These are phyloP conservation scores for Capronia coronata DNA, from an alignment of 2,329 filamentous ascomycete genomes.

Conservation along the genomic window DNA sequence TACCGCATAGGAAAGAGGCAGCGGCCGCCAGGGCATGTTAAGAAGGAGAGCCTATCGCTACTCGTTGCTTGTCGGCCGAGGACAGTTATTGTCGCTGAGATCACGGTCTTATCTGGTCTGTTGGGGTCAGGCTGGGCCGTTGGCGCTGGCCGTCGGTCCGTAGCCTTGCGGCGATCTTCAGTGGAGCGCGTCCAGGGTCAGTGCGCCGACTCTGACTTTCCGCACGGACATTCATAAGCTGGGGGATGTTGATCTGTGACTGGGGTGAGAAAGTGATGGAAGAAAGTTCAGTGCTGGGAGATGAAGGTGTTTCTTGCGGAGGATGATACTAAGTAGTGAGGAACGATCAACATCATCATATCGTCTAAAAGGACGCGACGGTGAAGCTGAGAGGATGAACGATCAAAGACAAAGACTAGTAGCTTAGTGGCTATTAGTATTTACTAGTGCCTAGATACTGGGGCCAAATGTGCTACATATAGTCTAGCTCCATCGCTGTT, in stretches of 20 bases:
- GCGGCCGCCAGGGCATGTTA: conserved; percentile 89
- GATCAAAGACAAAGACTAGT: neutral
- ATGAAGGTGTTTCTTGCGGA: neutral
- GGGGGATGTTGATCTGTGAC: neutral
- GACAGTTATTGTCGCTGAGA: conserved; percentile 4
- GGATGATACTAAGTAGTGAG: neutral
- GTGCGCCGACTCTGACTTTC: conserved; percentile 9
- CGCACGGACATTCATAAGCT: conserved; percentile 16
- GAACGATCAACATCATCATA: neutral
- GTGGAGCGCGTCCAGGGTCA: conserved; percentile 22
- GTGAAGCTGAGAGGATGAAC: neutral
- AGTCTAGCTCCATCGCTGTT: neutral
- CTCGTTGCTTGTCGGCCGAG: too few species aligned
- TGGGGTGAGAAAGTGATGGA: neutral
- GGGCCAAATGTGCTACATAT: neutral
- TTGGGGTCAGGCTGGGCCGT: conserved; percentile 8
- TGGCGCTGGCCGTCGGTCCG: neutral
- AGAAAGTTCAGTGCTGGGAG: neutral
- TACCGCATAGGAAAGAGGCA: conserved; percentile 96
- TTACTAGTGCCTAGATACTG: neutral
- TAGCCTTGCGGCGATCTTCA: conserved; percentile 12
- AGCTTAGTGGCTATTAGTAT: neutral
- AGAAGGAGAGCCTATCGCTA: too few species aligned
- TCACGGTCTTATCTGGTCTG: conserved; percentile 4
- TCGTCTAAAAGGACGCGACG: neutral